Evolutionary conservation across 495 filamentous ascomycete species (phyloP), one percentile per base, ranked within the genome.

Genomic region (Penicillium alfredii): DNA sequence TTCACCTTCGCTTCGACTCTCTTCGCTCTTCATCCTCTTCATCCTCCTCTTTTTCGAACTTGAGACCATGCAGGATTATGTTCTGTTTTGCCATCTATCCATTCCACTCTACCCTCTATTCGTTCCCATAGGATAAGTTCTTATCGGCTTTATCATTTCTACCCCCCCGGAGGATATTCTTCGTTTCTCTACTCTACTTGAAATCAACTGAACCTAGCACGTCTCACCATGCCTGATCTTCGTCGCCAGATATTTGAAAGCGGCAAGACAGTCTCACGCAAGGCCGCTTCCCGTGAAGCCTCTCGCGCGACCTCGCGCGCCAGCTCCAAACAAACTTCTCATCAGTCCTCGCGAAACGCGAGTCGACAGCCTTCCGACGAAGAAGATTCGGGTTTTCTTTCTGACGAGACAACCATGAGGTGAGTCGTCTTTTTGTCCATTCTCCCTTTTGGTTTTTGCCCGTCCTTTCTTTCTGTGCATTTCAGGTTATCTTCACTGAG

Each of bases 181-280:
- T 26, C 29, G 24, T 24, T 31, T 40, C n/a, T 30, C 18, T 30
- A 18, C 20, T 31, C 24, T 42, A 38, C 35, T 42, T 15, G 35
- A 38, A 18, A 43, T 34, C 16, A 20, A 34, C 14, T 42, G 40
- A 32, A 35, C 38, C 36, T 42, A 47, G 17, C 20, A 22, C 15
- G 40, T 17, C 14, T 33, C 40, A 60, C 10, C 37, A 70, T 70
- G 66, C 66, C 63, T 13, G 67, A 71, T 51, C 75, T 96, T 35
- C 77, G 86, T 50, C 81, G 89, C 55, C 85, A 85, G 58, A 87
- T 84, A 21, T 50, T 69, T 8, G 84, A 89, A 68, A 85, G 81
- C 65, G 79, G 80, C 56, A 98, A 98, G 70, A 98, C 90, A 22
- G 72, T 92, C 32, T 96, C 92, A 22, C 80, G 82, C 54, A 95